A percentile compares a stretch with the other conserved stretches of the same genome.
These are phyloP conservation scores for Leucocoprinus leucothites DNA, from an alignment of 768 basidiomycete genomes.

Conservation along the genomic window DNA sequence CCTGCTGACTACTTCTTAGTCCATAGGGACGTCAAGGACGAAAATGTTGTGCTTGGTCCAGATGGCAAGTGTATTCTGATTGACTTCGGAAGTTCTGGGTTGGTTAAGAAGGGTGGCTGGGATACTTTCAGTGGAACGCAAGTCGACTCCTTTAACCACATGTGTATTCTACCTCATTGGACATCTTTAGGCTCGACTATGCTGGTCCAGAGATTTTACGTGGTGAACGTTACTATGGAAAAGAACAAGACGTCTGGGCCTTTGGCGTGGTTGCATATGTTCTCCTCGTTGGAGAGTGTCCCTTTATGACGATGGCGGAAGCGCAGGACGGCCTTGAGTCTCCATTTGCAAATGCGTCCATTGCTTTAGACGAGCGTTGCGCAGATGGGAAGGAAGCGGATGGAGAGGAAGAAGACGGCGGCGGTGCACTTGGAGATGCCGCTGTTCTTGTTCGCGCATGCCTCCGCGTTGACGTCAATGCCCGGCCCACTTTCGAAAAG, in stretches of 20 bases:
- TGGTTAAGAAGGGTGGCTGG: constrained; percentile 82
- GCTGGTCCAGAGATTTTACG: constrained; percentile 95
- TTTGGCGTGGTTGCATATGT: constrained; percentile 97
- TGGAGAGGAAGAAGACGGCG: constrained; percentile 79
- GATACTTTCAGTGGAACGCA: constrained; percentile 92
- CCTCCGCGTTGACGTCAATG: constrained; percentile 71
- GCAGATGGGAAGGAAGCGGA: constrained; percentile 68
- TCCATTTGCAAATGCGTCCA: constrained; percentile 73
- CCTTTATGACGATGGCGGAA: constrained; percentile 87
- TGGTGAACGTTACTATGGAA: constrained; percentile 92
- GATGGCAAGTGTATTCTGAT: constrained; percentile 87
- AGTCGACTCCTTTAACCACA: constrained; percentile 30
- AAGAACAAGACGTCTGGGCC: constrained; percentile 98
- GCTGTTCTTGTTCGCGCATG: constrained; percentile 82
- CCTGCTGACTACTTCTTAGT: constrained; percentile 40
- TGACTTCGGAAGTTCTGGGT: constrained; percentile 93
- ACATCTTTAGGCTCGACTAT: constrained; percentile 70
- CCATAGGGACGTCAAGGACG: constrained; percentile 98
- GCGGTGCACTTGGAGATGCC: constrained; percentile 81
- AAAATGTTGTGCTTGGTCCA: constrained; percentile 86
- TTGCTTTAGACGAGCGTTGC: constrained; percentile 78
- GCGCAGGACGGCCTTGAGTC: constrained; percentile 82
- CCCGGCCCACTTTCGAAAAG: constrained; percentile 83
- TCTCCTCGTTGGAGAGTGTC: constrained; percentile 87
- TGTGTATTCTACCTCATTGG: constrained; percentile 12